Evolutionary conservation across 495 filamentous ascomycete genomes (phyloP).

Genomic region (Hyaloscypha variabilis): DNA sequence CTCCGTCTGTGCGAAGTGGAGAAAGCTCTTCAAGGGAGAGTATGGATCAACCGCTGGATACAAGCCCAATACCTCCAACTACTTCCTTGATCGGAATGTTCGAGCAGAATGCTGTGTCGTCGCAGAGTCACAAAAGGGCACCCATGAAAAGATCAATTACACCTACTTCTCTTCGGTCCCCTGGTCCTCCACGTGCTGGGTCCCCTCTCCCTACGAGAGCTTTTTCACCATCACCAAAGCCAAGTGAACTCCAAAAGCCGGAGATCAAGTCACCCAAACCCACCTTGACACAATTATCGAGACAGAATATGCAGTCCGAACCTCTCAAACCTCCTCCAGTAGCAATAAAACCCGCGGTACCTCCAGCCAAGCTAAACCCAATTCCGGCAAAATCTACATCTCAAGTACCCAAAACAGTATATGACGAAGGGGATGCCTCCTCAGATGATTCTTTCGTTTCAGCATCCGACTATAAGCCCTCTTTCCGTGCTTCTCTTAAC

Average conservation of each 20-base stretch:
- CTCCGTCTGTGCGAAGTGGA: conserved; percentile 27
- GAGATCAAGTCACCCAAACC: conserved; percentile 24
- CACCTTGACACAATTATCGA: not conserved
- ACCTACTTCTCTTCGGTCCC: conserved; percentile 1
- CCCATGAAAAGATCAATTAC: conserved; percentile 35
- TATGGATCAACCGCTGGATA: conserved; percentile 45
- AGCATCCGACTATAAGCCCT: conserved; percentile 28
- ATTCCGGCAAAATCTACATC: conserved; percentile 18
- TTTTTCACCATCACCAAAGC: conserved; percentile 7
- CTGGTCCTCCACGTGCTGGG: not conserved
- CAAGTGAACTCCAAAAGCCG: conserved; percentile 11
- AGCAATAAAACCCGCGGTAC: conserved; percentile 9
- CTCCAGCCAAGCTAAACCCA: conserved; percentile 22
- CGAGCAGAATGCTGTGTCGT: conserved; percentile 41
- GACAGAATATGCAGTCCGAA: not conserved
- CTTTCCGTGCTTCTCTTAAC: conserved; percentile 13
- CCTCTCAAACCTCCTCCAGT: not conserved
- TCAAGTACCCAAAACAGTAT: not conserved
- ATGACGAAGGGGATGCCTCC: conserved; percentile 24
- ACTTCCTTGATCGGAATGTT: conserved; percentile 64
- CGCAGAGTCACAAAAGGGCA: conserved; percentile 30
- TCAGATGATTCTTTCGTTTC: conserved; percentile 35
- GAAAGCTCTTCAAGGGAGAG: conserved; percentile 31
- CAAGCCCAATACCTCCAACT: conserved; percentile 56
- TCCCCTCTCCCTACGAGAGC: conserved; percentile 4